Evolutionary conservation across 2,329 filamentous ascomycete species (phyloP), one percentile per base, ranked within the genome.

Genomic region (Colletotrichum plurivorum): DNA sequence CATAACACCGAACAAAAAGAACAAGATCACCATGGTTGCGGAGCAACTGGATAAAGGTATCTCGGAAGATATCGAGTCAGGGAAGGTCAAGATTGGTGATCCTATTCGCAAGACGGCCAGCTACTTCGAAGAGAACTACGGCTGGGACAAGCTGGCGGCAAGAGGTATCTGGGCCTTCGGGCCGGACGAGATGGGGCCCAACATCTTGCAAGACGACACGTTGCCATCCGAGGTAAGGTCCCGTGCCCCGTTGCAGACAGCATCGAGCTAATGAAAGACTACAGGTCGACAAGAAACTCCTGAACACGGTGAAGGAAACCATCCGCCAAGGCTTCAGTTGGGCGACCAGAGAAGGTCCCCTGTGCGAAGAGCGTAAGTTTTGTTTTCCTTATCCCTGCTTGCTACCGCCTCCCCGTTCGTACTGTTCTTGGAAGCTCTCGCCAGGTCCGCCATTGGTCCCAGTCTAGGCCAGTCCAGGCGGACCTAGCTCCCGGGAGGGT

Each of bases 101-200:
- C 95, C 96, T 2, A 93, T 96, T 51, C 92, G 95, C 65, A 95
- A 95, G 78, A 96, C 97, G 49, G 95, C 95, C 75, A 97, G 96
- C 76, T 98, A 97, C 84, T 98, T 99, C 76, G 95, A 98, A 79
- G 94, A 97, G 71, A 96, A 94, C 73, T 97, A 99, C 78, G 95
- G 95, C 65, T 99, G 97, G 92, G 96, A 99, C 82, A 90, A 98
- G 75, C 87, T 99, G 71, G 95, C 96, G 15, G 94, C 94, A 25
- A 89, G 96, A 76, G 98, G 95, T 78, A 97, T 99, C 76, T 99
- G 96, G 96, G 96, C 96, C 1, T 99, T 99, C 82, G 96, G 96
- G 3, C 96, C 96, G 4, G 95, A 98, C 67, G 96, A 99, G 73
- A 92, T 91, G 84, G 93, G 95, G 0, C 94, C 96, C 6, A 99